Percentiles rank a stretch among this genome's conserved stretches.
Conservation (phyloP, 306 rosid species). For the Ceratonia siliqua region DNA sequence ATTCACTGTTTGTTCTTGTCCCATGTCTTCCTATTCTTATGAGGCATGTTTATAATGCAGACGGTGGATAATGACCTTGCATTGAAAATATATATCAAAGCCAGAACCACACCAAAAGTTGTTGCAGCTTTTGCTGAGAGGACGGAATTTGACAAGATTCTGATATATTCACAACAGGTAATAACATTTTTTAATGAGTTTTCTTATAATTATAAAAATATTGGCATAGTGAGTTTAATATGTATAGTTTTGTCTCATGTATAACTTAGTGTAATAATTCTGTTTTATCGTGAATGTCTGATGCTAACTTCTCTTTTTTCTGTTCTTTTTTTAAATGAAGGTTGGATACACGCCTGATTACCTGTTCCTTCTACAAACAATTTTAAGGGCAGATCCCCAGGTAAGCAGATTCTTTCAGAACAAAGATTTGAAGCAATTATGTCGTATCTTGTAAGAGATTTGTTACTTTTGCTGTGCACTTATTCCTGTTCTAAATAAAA, state of each 20-base stretch:
- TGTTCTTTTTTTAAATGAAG: conserved; percentile 43
- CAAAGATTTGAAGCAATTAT: background rate
- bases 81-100: conserved; percentile 70
- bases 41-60: conserved; percentile 34
- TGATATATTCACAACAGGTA: conserved; percentile 84
- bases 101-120: conserved; percentile 85
- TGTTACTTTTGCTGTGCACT: background rate
- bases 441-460: background rate
- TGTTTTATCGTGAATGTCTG: background rate
- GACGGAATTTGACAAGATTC: conserved; percentile 83
- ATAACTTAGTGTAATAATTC: background rate
- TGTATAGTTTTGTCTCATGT: background rate
- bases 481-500: background rate
- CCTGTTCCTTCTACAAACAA: conserved; percentile 75
- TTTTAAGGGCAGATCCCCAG: conserved; percentile 80
- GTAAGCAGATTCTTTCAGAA: conserved; percentile 29
- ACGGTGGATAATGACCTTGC: conserved; percentile 83
- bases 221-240: background rate
- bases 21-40: background rate
- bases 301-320: conserved; percentile 10
- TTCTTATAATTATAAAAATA: background rate
- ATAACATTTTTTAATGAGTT: background rate
- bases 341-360: conserved; percentile 83
- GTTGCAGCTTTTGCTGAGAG: conserved; percentile 89
- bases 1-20: background rate